Base-by-base conservation (phyloP, 768 basidiomycete species). In the Cystofilobasidium macerans region DNA sequence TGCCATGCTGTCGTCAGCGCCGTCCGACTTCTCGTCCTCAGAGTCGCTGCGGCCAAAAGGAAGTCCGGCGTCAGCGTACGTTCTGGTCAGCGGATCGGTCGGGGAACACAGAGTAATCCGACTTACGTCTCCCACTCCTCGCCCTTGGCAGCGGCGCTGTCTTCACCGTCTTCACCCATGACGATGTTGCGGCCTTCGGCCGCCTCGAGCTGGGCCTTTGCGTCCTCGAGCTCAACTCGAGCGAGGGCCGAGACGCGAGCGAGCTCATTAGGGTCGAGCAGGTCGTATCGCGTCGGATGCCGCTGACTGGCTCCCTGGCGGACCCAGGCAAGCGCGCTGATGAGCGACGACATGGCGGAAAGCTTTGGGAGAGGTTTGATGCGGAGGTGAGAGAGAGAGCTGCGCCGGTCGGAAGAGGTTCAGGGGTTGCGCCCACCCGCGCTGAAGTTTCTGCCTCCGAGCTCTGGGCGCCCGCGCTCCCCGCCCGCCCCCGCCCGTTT, bases 81-180 rank as follows among this genome's bases (percentile, higher is more conserved):
- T 24, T 43, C 45, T 58, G 28, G 32, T 9, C n/a, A n/a, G n/a
- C n/a, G n/a, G n/a, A n/a, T n/a, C n/a, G n/a, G n/a, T n/a, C n/a
- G n/a, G n/a, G n/a, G n/a, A 35, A 24, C 26, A 38, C 64, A 47
- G 70, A 65, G 16, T 36, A 64, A 64, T 42, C 66, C 45, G 20
- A 85, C 89, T 82, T 79, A 94, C 92, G 93, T 89, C 72, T 90
- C 85, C 92, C 92, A 93, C 28, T 74, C 77, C 13, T 81, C 81
- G 33, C 80, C 79, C 24, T 48, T 43, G 16, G 78, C 81, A 16
- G 8, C 38, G 9, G 3, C 45, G 32, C 73, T 78, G 0, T 70
- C 76, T 71, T 85, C 84, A 60, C 84, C 86, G 0, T 80, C 86
- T 3, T 80, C 85, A 1, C 83, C 84, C 32, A 82, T 79, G 62